These are phyloP conservation scores for Trichoderma oligosporum DNA, from an alignment of 2,329 filamentous ascomycete species.

Conservation along the genomic window DNA sequence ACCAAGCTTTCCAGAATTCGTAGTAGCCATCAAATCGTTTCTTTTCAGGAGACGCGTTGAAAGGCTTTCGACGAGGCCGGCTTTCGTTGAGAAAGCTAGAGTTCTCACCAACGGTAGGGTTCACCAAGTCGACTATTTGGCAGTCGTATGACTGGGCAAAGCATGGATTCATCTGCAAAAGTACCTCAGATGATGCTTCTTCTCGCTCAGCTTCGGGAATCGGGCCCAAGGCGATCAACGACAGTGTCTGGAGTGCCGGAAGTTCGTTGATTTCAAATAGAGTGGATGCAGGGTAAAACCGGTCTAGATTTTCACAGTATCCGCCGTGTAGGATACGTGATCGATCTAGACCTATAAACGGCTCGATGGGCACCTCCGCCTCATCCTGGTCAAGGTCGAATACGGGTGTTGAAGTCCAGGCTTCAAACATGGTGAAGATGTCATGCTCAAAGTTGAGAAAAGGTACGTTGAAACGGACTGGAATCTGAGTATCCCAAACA, in stretches of 20 bases:
- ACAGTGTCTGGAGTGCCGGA: slow-evolving; percentile 3
- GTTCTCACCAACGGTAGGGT: not conserved
- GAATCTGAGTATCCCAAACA: not conserved
- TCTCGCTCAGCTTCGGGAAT: not conserved
- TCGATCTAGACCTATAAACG: slow-evolving; percentile 8
- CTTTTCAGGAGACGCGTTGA: not conserved
- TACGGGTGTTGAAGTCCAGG: slow-evolving; percentile 17
- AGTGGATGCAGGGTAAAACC: slow-evolving; percentile 2
- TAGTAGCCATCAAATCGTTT: not conserved
- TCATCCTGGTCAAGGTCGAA: not conserved
- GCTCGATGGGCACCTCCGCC: not conserved
- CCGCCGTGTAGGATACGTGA: slow-evolving; percentile 5
- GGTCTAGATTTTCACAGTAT: slow-evolving; percentile 9
- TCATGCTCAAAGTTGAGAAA: slow-evolving; percentile 21
- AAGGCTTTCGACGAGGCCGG: not conserved
- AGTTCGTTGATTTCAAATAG: slow-evolving; percentile 8
- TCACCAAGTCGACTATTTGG: slow-evolving; percentile 2
- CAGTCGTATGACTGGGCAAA: slow-evolving; percentile 13
- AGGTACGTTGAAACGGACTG: slow-evolving; percentile 1
- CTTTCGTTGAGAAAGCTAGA: slow-evolving; percentile 8
- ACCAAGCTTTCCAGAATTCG: slow-evolving; percentile 12
- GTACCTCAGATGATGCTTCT: not conserved
- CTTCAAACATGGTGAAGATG: slow-evolving; percentile 17
- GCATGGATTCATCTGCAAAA: slow-evolving; percentile 10
- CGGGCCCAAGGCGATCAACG: slow-evolving; percentile 14